Percentiles rank a stretch among this genome's conserved stretches.
These are phyloP conservation scores for Wickerhamiella occidentalis DNA, from an alignment of 805 yeast species.

Conservation along the genomic window DNA sequence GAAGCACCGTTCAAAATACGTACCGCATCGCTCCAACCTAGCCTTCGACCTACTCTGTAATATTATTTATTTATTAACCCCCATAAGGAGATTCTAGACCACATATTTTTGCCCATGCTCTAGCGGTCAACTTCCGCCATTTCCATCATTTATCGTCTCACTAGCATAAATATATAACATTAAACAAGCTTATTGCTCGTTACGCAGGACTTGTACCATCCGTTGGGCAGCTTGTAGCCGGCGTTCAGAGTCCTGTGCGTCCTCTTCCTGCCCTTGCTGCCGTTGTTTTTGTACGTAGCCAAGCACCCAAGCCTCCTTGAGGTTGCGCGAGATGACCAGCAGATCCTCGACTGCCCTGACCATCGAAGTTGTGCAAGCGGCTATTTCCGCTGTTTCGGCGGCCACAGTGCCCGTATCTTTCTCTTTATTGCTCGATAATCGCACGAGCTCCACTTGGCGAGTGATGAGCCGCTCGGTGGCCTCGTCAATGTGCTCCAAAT, in stretches of 20 bases:
- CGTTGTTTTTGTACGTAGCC: slow-evolving; percentile 25
- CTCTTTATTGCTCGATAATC: slow-evolving; percentile 19
- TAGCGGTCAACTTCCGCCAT: not conserved
- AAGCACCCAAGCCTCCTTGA: slow-evolving; percentile 35
- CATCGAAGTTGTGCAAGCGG: slow-evolving; percentile 29
- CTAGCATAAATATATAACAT: not conserved
- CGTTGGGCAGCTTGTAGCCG: not conserved
- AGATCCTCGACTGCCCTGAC: slow-evolving; percentile 31
- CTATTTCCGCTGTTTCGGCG: slow-evolving; percentile 31
- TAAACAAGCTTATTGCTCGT: not conserved
- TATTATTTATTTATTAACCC: not conserved
- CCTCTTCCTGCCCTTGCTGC: not conserved
- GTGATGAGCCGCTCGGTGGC: slow-evolving; percentile 21
- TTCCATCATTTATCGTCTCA: not conserved
- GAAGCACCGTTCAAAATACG: slow-evolving; percentile 14
- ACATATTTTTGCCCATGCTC: too few species aligned
- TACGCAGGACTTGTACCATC: not conserved
- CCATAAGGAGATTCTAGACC: too few species aligned
- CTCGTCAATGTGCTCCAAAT: slow-evolving; percentile 22
- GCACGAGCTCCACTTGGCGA: slow-evolving; percentile 20
- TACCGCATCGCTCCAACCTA: slow-evolving; percentile 19
- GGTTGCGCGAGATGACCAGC: slow-evolving; percentile 29
- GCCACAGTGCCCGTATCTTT: slow-evolving; percentile 29
- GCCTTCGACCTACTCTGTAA: not conserved
- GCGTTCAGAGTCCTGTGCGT: not conserved